Percentiles rank a stretch among this genome's conserved stretches.
Conservation (phyloP, 2,329 filamentous ascomycete species). For the Aurifilum marmelostoma region DNA sequence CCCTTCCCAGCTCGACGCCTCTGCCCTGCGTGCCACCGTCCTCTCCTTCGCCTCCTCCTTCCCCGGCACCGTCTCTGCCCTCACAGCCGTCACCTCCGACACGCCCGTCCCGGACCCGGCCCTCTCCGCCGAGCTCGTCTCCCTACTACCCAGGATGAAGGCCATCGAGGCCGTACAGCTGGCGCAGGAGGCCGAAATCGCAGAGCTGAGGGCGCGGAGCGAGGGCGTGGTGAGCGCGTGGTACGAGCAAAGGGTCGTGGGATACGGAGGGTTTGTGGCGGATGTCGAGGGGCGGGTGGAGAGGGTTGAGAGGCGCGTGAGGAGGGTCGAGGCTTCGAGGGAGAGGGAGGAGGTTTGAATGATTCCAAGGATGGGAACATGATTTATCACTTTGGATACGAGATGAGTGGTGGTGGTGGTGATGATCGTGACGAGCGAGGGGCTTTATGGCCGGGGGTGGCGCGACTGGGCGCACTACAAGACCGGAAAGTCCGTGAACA, state of each 20-base stretch:
- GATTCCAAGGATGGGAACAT: neutral
- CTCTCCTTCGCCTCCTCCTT: constrained; percentile 60
- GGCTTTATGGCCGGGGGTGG: neutral
- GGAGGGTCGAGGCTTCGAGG: constrained; percentile 59
- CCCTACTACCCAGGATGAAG: constrained; percentile 64
- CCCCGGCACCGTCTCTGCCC: constrained; percentile 58
- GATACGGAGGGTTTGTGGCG: constrained; percentile 69
- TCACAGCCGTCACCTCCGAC: constrained; percentile 58
- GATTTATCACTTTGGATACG: neutral
- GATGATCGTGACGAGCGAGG: neutral
- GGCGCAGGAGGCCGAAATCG: constrained; percentile 64
- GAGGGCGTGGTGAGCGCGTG: constrained; percentile 67
- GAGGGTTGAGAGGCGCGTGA: constrained; percentile 66
- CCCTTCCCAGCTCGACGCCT: constrained; percentile 54
- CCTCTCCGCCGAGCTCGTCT: constrained; percentile 59
- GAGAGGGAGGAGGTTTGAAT: constrained; percentile 52
- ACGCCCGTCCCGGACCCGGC: constrained; percentile 59
- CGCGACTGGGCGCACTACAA: neutral
- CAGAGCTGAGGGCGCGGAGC: constrained; percentile 65
- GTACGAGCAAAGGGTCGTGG: constrained; percentile 74
- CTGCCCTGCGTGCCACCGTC: constrained; percentile 58
- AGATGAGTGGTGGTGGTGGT: neutral
- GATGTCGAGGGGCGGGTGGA: constrained; percentile 71
- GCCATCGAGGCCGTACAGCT: constrained; percentile 63
- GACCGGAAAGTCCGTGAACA: neutral